Evolutionary conservation across 208 protist genomes (phyloP), one percentile per base, ranked within the genome.

Genomic region (Cochliopodium minus): DNA sequence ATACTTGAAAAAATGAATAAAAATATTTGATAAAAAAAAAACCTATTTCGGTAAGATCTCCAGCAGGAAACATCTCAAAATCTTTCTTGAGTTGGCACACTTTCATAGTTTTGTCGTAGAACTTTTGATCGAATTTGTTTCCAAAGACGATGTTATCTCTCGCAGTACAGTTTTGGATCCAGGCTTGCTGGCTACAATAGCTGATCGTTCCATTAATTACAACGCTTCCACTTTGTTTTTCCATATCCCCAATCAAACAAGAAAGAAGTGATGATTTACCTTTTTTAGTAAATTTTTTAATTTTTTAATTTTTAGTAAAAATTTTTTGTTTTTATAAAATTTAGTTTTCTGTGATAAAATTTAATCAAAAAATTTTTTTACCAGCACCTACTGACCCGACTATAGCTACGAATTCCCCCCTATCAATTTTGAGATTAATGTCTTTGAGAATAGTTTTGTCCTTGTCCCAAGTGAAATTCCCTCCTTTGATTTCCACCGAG

Each of bases 111-210:
- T 48, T 48, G 9, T 63, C 13, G 59, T 88, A 91, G 69, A 79
- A 79, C 5, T 38, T 25, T 1, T 46, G 1, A 32, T 71, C 62
- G n/a, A 57, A 57, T 4, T 59, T 43, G 56, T 51, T 58, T 38
- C 79, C 73, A 32, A 83, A 80, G 36, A 79, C 48, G 56, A 96
- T 89, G 67, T 95, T 95, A 34, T 89, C 84, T n/a, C 82, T 74
- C 9, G 95, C 55, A 25, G 85, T 88, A 25, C 70, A 78, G 57
- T 79, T 78, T 26, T 81, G 66, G 49, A 96, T 72, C 81, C 81
- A 93, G 29, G 87, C 76, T 46, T 77, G 69, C 67, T 90, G 83
- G 1, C 78, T 50, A 49, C 77, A 82, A 67, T 86, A 90, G 25
- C 65, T 77, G 30, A 83, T 61, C 38, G 64, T 64, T 13, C 80